These are phyloP conservation scores for Rhodotorula sp. DNA, from an alignment of 1,284 basidiomycete genomes.

Conservation along the genomic window DNA sequence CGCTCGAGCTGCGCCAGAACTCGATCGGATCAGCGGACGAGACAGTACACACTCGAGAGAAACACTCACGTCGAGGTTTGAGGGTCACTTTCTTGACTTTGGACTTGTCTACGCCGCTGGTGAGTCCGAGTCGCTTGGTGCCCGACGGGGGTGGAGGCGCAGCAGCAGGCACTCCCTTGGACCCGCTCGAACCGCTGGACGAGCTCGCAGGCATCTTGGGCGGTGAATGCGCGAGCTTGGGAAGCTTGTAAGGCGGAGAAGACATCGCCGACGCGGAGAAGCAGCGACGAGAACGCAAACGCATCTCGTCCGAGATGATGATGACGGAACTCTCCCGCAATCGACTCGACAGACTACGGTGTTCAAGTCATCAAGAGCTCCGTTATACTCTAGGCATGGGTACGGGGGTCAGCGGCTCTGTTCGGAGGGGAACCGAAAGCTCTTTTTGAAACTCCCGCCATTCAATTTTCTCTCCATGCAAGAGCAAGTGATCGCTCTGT, in stretches of 20 bases:
- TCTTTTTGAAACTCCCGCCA: too few relatives aligned
- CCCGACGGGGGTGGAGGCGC: conserved; percentile 11
- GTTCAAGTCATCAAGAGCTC: neutral
- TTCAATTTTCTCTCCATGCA: too few relatives aligned
- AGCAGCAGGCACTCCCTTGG: neutral
- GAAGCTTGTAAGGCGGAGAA: conserved; percentile 25
- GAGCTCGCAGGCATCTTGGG: neutral
- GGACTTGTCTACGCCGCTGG: conserved; percentile 15
- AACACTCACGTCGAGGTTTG: conserved; percentile 19
- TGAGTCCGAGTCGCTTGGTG: conserved; percentile 30
- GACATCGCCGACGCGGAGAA: neutral
- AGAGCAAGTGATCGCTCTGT: too few relatives aligned
- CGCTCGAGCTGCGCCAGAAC: conserved; percentile 4
- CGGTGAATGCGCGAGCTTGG: conserved; percentile 17
- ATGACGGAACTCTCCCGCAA: neutral
- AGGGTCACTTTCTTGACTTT: conserved; percentile 30
- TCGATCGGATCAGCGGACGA: neutral
- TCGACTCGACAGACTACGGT: neutral
- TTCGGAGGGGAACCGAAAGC: too few relatives aligned
- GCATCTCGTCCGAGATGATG: neutral
- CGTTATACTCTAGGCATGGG: too few relatives aligned
- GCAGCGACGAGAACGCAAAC: neutral
- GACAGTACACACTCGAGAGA: neutral
- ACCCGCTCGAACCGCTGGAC: neutral
- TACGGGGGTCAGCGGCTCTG: too few relatives aligned